Evolutionary conservation across 2,329 filamentous ascomycete genomes (phyloP), one percentile per base, ranked within the genome.

Genomic region (Akanthomyces uredinophilus): DNA sequence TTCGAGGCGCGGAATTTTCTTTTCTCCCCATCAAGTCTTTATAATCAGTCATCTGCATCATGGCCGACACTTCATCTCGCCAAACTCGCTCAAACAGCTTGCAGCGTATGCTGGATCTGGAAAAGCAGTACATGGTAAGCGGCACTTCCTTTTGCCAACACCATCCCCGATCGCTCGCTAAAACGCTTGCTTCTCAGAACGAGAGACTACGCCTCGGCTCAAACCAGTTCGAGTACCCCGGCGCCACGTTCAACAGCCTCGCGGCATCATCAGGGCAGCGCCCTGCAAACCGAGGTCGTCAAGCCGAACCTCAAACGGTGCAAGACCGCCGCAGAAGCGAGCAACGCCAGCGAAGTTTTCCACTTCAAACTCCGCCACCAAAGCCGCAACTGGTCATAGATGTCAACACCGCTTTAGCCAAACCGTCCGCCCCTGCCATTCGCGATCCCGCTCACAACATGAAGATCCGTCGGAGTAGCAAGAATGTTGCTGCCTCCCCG

Each of bases 91-190:
- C 76, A 65, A 78, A 79, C 69, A 84, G 79, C 70, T 79, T 86
- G 65, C 78, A 84, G 70, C 78, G 76, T 63, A 86, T 87, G 83
- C 76, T 86, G 54, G 82, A 86, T 67, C 72, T 86, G 57, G 84
- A 87, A 69, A 83, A 81, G 69, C 78, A 77, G 69, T 79, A 77
- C 71, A 84, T 83, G 81, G 84, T 86, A 76, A 75, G 77, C 69
- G 18, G n/a, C 49, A 8, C 61, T 39, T 22, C 27, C 29, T 41
- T 22, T 24, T 44, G 20, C 43, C 14, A 39, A 7, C 35, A 24
- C 22, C 35, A 60, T 29, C 4, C 43, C 16, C 4, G 22, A 24
- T 43, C 51, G 20, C 51, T 35, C 50, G 43, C 61, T 54, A 60
- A 54, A 35, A 16, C 32, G 1, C 14, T 35, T 44, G 10, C 44